Evolutionary conservation across 768 basidiomycete genomes (phyloP).

Genomic region (Suillus subalutaceus): DNA sequence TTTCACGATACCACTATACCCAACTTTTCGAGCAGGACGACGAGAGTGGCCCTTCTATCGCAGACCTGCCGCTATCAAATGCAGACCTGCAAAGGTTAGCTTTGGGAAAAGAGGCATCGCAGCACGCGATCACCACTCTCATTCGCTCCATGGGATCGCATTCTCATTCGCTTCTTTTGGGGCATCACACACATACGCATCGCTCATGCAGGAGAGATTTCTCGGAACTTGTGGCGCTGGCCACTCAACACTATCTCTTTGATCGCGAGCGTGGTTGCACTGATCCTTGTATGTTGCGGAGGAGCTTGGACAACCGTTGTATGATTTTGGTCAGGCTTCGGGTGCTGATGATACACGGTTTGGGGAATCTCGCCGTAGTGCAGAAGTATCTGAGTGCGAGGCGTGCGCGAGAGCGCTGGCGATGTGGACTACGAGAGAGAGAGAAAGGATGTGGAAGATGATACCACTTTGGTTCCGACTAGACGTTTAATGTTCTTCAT

Average conservation of each 20-base stretch:
- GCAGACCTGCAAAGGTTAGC: constrained; percentile 68
- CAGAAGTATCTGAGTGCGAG: constrained; percentile 77
- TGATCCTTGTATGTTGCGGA: constrained; percentile 84
- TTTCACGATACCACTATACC: constrained; percentile 70
- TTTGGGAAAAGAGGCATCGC: constrained; percentile 75
- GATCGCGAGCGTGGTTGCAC: constrained; percentile 75
- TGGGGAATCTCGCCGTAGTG: constrained; percentile 55
- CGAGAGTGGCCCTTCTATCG: constrained; percentile 48
- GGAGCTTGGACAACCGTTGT: constrained; percentile 65
- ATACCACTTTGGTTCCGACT: constrained; percentile 76
- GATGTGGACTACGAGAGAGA: constrained; percentile 70
- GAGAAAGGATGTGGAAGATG: constrained; percentile 78
- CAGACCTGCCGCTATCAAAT: constrained; percentile 40
- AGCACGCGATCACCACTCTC: constrained; percentile 64
- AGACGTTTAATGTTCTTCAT: constrained; percentile 28
- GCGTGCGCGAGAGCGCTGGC: constrained; percentile 73
- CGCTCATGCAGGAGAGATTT: constrained; percentile 73
- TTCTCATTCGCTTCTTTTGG: constrained; percentile 28
- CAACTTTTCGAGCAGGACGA: constrained; percentile 65
- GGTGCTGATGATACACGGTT: constrained; percentile 25
- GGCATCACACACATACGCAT: constrained; percentile 29
- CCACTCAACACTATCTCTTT: constrained; percentile 84
- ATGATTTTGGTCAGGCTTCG: constrained; percentile 32
- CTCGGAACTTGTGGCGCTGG: constrained; percentile 73
- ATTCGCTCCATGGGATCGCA: constrained; percentile 70